Evolutionary conservation across 192 early-diverging fungal species (phyloP).

Genomic region (Podila clonocystis): DNA sequence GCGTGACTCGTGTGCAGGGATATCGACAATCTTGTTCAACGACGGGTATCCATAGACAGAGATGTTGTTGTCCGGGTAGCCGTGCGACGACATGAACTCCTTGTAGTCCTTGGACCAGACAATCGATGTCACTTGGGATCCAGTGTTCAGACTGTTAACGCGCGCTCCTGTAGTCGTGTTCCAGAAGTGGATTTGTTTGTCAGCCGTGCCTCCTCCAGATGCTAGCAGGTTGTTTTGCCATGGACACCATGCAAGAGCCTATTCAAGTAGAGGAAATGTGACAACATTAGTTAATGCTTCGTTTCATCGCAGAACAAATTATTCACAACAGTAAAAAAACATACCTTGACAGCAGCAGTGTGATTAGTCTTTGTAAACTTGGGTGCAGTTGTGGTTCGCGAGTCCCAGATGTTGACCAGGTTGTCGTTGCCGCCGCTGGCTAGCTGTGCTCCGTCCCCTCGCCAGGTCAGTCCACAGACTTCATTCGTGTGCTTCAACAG

Average conservation of each 20-base stretch:
- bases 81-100: constrained; percentile 93
- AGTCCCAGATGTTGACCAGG: constrained; percentile 90
- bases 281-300: constrained; percentile 34
- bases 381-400: constrained; percentile 65
- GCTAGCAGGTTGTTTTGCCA: constrained; percentile 88
- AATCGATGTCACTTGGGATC: constrained; percentile 93
- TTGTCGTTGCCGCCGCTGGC: constrained; percentile 98
- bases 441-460: constrained; percentile 76
- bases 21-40: constrained; percentile 74
- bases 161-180: constrained; percentile 76
- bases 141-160: constrained; percentile 77
- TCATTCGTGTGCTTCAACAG: constrained; percentile 76
- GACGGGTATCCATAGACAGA: constrained; percentile 86
- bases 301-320: background rate
- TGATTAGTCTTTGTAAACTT: constrained; percentile 79
- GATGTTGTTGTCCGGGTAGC: constrained; percentile 89
- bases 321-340: background rate
- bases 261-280: constrained; percentile 4
- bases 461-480: constrained; percentile 94
- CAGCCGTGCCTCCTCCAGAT: constrained; percentile 91
- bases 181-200: constrained; percentile 94
- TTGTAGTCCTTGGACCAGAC: constrained; percentile 86
- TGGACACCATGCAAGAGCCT: constrained; percentile 96
- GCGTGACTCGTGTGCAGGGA: constrained; percentile 88
- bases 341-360: constrained; percentile 89